Conservation (phyloP, 257 asterid genomes). For the Eustoma russellianum region DNA sequence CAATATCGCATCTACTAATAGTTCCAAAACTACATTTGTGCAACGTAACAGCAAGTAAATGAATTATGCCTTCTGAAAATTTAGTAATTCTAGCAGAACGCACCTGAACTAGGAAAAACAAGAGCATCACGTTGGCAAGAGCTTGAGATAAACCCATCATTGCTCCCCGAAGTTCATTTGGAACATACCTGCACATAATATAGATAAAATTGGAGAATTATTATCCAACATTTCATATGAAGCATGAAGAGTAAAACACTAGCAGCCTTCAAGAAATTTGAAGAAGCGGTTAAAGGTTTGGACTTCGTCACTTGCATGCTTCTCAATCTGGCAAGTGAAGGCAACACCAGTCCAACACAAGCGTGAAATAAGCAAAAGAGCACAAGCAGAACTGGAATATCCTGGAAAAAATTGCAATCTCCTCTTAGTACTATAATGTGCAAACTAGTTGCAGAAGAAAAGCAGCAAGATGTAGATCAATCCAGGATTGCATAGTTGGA, state of each 20-base stretch:
- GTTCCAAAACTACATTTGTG: no score
- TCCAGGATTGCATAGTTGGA: no score
- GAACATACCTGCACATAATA: conserved; percentile 58
- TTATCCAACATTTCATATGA: background rate
- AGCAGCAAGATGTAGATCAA: no score
- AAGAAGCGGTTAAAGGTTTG: background rate
- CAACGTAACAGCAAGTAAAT: no score
- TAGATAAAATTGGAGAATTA: conserved; percentile 9
- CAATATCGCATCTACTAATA: no score
- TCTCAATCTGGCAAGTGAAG: conserved; percentile 92
- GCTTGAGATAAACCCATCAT: conserved; percentile 66
- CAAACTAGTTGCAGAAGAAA: conserved; percentile 2
- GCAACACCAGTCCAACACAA: conserved; percentile 65
- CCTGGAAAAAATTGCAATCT: conserved; percentile 35
- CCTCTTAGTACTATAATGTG: background rate
- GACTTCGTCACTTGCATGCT: conserved; percentile 44
- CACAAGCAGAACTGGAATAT: conserved; percentile 54
- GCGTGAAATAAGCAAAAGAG: conserved; percentile 70
- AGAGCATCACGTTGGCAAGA: conserved; percentile 58
- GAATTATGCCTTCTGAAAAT: no score
- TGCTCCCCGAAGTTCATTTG: conserved; percentile 92
- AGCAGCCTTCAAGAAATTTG: background rate
- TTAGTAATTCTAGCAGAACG: conserved; percentile 6
- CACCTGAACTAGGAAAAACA: conserved; percentile 64
- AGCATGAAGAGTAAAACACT: background rate